Percentiles rank a stretch among this genome's conserved stretches.
These are phyloP conservation scores for Podospora anserina DNA, from an alignment of 495 filamentous ascomycete species.

Conservation along the genomic window DNA sequence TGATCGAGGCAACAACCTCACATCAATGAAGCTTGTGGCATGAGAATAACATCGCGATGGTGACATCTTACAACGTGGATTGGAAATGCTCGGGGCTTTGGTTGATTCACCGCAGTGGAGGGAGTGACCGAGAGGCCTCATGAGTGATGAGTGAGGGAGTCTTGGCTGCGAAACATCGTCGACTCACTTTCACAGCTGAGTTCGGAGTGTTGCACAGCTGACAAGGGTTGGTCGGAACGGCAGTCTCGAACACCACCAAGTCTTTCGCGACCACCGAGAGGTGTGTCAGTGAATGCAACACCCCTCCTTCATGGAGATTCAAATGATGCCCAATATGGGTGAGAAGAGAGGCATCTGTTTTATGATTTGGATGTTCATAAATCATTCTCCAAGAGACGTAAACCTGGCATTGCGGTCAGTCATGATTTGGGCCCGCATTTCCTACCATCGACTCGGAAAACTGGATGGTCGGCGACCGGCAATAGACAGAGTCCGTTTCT, in stretches of 20 bases:
- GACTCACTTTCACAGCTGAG: conserved; percentile 1
- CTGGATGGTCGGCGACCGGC: not conserved
- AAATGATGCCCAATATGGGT: not conserved
- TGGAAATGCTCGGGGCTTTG: not conserved
- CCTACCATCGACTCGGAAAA: not conserved
- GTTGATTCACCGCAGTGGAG: not conserved
- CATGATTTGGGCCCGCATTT: not conserved
- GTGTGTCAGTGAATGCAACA: not conserved
- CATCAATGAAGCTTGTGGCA: not conserved
- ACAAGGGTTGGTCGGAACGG: not conserved
- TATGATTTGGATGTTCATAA: not conserved
- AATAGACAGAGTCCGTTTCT: not conserved
- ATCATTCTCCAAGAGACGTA: not conserved
- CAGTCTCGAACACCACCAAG: not conserved
- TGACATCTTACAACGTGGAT: not conserved
- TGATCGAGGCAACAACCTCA: not conserved
- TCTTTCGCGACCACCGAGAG: not conserved
- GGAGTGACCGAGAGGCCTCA: not conserved
- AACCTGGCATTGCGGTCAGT: not conserved
- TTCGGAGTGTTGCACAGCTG: conserved; percentile 3
- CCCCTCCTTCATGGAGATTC: not conserved
- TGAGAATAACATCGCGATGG: not conserved
- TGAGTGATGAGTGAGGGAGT: not conserved
- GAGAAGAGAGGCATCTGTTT: too few species aligned
- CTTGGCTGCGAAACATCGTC: conserved; percentile 1